Evolutionary conservation across 495 filamentous ascomycete genomes (phyloP), one percentile per base, ranked within the genome.

Genomic region (Aspergillus hancockii): DNA sequence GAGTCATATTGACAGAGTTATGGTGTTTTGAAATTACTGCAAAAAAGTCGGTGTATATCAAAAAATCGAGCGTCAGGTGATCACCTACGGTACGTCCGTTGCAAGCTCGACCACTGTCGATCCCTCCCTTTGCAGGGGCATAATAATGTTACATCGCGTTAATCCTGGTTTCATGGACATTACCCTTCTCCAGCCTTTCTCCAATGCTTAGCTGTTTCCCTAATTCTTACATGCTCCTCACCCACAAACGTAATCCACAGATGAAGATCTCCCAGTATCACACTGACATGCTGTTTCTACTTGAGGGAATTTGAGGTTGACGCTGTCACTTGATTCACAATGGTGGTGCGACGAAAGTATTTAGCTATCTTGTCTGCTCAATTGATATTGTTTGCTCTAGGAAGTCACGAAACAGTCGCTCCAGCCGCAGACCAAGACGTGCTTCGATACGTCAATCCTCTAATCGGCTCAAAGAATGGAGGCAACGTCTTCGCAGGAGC

Each of bases 401-500:
- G 49, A 14, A 41, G 19, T 19, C 14, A 9, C 31, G 4, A 10
- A 16, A 18, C 38, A 23, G 4, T n/a, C 22, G 25, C 38, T 51
- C 5, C 40, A 50, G 12, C 22, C 12, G 16, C 40, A 34, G 40
- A 14, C 25, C 40, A 36, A 22, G 50, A 59, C 28, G 40, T 59
- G 31, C 60, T 76, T 9, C 51, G 58, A 30, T 71, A 75, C 47
- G 68, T 85, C 9, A 70, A 84, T 54, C 82, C 81, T 10, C 72
- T 85, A 28, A 83, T 85, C 58, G 82, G 82, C 16, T 80, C 80
- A 61, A 79, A 67, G 28, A 80, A 79, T 60, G 82, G 83, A 28
- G 86, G 86, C 56, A 75, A 90, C 77, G 86, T 91, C 41, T 91
- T 91, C 58, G 73, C 88, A 3, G 88, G 88, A 12, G 88, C 88